A percentile compares a stretch with the other conserved stretches of the same genome.
These are phyloP conservation scores for Leccinum imitatum DNA, from an alignment of 768 basidiomycete genomes.

Conservation along the genomic window DNA sequence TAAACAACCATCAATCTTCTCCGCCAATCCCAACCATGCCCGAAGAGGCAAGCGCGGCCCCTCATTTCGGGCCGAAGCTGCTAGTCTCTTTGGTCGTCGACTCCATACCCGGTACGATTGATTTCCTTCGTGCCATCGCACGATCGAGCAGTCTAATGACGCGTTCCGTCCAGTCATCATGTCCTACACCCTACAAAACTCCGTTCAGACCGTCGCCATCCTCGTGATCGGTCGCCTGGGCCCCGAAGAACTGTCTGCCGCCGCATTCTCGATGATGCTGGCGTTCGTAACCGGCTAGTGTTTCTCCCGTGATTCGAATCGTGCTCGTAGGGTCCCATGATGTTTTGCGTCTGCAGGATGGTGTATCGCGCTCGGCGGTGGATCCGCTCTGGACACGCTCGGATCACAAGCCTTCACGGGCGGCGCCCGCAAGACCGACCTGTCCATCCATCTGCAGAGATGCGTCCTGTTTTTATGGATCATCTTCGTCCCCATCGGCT, in stretches of 20 bases:
- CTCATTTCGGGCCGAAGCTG: conserved; percentile 32
- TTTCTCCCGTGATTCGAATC: conserved; percentile 21
- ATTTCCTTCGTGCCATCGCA: background rate
- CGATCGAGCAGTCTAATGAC: background rate
- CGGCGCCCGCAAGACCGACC: conserved; percentile 53
- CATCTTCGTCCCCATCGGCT: conserved; percentile 32
- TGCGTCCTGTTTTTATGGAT: too few species aligned
- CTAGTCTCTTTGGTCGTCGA: conserved; percentile 51
- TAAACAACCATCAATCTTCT: conserved; percentile 9
- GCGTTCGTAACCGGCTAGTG: conserved; percentile 78
- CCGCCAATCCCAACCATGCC: conserved; percentile 17
- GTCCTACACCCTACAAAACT: conserved; percentile 73
- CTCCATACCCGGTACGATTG: conserved; percentile 53
- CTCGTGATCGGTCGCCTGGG: conserved; percentile 67
- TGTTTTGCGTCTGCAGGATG: conserved; percentile 49
- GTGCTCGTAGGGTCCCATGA: conserved; percentile 37
- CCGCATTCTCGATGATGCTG: conserved; percentile 75
- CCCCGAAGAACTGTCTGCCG: conserved; percentile 64
- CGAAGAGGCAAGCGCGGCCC: conserved; percentile 31
- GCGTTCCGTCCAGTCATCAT: conserved; percentile 50
- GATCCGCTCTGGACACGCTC: conserved; percentile 74
- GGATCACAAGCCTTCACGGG: conserved; percentile 79
- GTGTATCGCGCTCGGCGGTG: conserved; percentile 77
- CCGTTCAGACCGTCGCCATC: conserved; percentile 65
- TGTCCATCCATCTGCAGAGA: conserved; percentile 37